Percentiles rank a stretch among this genome's conserved stretches.
phyloP scores from a whole-genome alignment of 2,329 filamentous ascomycete species.

The Ophiostoma montium region DNA sequence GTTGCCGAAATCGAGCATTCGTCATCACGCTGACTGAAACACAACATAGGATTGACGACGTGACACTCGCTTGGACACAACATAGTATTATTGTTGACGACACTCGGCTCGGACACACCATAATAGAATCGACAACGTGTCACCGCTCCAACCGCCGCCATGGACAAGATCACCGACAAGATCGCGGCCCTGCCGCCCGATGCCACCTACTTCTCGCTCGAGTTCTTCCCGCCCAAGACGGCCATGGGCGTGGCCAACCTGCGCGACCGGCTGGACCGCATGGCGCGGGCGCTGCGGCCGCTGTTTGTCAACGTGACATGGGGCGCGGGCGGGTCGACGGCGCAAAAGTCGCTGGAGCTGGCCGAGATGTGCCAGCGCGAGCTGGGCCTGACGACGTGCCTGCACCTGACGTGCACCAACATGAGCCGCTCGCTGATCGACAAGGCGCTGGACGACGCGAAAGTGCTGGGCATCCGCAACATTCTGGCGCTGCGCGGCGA shows the following conservation, averaged over 20 bases:
- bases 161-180: slow-evolving; percentile 91
- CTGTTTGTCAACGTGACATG: slow-evolving; percentile 96
- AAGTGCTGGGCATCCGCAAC: slow-evolving; percentile 80
- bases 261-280: slow-evolving; percentile 81
- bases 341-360: slow-evolving; percentile 79
- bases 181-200: slow-evolving; percentile 76
- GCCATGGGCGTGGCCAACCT: slow-evolving; percentile 71
- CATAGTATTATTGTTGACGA: too few relatives aligned
- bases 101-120: not conserved
- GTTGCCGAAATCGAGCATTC: not conserved
- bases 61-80: not conserved
- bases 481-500: slow-evolving; percentile 87
- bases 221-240: slow-evolving; percentile 99
- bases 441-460: slow-evolving; percentile 78
- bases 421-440: slow-evolving; percentile 83
- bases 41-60: not conserved
- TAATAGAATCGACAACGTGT: too few relatives aligned
- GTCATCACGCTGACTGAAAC: not conserved
- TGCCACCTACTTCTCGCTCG: slow-evolving; percentile 82
- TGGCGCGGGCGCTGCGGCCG: slow-evolving; percentile 80
- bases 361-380: slow-evolving; percentile 92
- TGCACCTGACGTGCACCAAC: slow-evolving; percentile 95
- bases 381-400: slow-evolving; percentile 80
- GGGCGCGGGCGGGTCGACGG: slow-evolving; percentile 90
- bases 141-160: slow-evolving; percentile 19